Conservation (phyloP, 2,329 filamentous ascomycete genomes). For the Hypocrella siamensis region DNA sequence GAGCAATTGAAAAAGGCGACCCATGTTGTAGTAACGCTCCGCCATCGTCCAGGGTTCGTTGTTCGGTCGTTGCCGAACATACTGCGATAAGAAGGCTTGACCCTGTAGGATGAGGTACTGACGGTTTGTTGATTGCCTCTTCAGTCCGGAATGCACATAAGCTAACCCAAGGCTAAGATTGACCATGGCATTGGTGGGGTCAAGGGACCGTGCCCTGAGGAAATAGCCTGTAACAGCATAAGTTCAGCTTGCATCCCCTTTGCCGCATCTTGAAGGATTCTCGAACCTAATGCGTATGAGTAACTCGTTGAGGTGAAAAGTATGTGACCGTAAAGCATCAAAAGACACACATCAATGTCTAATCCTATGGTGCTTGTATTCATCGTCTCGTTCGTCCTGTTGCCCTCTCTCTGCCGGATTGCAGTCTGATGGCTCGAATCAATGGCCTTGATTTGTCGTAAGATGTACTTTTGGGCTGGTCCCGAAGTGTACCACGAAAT, state of each 20-base stretch:
- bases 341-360: slow-evolving; percentile 59
- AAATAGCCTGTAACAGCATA: slow-evolving; percentile 49
- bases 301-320: slow-evolving; percentile 74
- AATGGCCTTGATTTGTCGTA: slow-evolving; percentile 81
- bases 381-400: slow-evolving; percentile 1
- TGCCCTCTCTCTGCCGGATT: slow-evolving; percentile 11
- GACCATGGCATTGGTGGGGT: slow-evolving; percentile 61
- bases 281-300: slow-evolving; percentile 56
- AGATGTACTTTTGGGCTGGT: slow-evolving; percentile 75
- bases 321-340: slow-evolving; percentile 84
- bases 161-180: slow-evolving; percentile 68
- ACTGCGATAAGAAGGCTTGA: slow-evolving; percentile 53
- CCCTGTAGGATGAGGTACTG: slow-evolving; percentile 81
- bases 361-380: slow-evolving; percentile 1
- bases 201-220: slow-evolving; percentile 57
- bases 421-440: slow-evolving; percentile 44
- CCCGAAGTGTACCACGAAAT: slow-evolving; percentile 65
- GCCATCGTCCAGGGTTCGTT: slow-evolving; percentile 7
- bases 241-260: no score
- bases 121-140: slow-evolving; percentile 77
- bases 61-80: slow-evolving; percentile 9
- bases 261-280: background rate
- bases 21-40: slow-evolving; percentile 22
- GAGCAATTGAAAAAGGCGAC: slow-evolving; percentile 20
- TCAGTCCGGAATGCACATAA: slow-evolving; percentile 80